Conservation (phyloP, 108 stramenopile species). For the Cylindrotheca fusiformis region DNA sequence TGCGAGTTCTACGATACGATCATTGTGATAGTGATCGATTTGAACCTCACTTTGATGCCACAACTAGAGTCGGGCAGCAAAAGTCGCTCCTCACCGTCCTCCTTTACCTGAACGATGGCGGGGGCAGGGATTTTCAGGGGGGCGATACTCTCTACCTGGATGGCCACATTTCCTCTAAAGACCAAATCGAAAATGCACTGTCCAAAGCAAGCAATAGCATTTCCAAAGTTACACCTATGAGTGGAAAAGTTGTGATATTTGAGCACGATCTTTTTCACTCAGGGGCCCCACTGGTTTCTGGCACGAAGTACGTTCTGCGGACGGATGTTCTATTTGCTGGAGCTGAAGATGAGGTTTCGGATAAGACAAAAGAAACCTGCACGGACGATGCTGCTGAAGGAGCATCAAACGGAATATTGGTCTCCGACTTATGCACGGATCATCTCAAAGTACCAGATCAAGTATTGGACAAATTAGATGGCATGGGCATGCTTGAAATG, state of each 20-base stretch:
- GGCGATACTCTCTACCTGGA: conserved; percentile 65
- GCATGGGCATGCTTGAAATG: neutral
- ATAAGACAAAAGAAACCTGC: neutral
- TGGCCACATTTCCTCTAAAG: conserved; percentile 4
- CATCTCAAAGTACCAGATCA: neutral
- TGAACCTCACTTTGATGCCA: conserved; percentile 74
- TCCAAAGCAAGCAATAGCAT: neutral
- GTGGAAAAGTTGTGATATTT: conserved; percentile 60
- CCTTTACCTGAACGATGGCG: conserved; percentile 69
- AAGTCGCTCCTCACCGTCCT: conserved; percentile 54
- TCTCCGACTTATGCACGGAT: neutral
- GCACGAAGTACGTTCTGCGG: conserved; percentile 73
- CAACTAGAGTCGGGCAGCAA: conserved; percentile 33
- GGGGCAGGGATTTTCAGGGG: conserved; percentile 59
- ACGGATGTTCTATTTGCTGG: conserved; percentile 68
- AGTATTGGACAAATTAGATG: neutral
- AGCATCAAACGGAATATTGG: neutral
- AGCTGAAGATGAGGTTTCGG: neutral
- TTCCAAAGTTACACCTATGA: conserved; percentile 39
- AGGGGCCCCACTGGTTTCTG: conserved; percentile 51
- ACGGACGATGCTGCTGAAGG: neutral
- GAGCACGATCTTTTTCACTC: conserved; percentile 79
- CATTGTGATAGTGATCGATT: conserved; percentile 63
- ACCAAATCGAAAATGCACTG: neutral
- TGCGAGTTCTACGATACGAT: conserved; percentile 74